Percentiles rank a stretch among this genome's conserved stretches.
Evolutionary conservation across 2,329 filamentous ascomycete genomes (phyloP).

Genomic region (Alternaria panax): DNA sequence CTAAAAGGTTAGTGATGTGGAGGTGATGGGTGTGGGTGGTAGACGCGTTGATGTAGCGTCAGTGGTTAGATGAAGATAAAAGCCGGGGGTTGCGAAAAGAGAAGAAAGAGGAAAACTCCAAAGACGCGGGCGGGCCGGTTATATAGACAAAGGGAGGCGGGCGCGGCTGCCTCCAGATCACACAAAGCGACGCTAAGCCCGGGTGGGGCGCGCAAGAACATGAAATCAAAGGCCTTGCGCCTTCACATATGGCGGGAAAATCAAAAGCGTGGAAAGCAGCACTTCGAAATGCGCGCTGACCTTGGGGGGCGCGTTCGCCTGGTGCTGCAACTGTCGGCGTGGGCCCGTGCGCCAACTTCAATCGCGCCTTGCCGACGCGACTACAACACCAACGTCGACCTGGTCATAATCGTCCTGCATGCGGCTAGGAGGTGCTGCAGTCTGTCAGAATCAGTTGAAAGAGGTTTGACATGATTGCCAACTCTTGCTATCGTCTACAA

Average conservation of each 20-base stretch:
- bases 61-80: constrained; percentile 17
- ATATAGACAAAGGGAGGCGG: constrained; percentile 32
- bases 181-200: constrained; percentile 34
- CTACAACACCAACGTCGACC: constrained; percentile 9
- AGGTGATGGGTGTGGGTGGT: constrained; percentile 24
- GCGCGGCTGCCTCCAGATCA: constrained; percentile 38
- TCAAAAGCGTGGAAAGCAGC: constrained; percentile 31
- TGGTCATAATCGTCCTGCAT: neutral
- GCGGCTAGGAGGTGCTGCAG: neutral
- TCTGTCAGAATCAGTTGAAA: neutral
- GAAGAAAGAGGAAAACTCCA: constrained; percentile 17
- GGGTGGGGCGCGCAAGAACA: constrained; percentile 28
- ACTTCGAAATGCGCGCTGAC: constrained; percentile 18
- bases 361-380: constrained; percentile 6
- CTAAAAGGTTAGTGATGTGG: constrained; percentile 34
- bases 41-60: constrained; percentile 12
- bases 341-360: constrained; percentile 21
- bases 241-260: constrained; percentile 25
- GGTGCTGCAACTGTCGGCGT: neutral
- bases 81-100: constrained; percentile 25
- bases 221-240: constrained; percentile 24
- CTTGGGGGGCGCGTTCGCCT: constrained; percentile 9
- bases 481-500: neutral
- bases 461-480: neutral
- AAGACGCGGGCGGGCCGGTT: constrained; percentile 21